phyloP scores from a whole-genome alignment of 2,329 filamentous ascomycete species.

The Calonectria multiphialidica region DNA sequence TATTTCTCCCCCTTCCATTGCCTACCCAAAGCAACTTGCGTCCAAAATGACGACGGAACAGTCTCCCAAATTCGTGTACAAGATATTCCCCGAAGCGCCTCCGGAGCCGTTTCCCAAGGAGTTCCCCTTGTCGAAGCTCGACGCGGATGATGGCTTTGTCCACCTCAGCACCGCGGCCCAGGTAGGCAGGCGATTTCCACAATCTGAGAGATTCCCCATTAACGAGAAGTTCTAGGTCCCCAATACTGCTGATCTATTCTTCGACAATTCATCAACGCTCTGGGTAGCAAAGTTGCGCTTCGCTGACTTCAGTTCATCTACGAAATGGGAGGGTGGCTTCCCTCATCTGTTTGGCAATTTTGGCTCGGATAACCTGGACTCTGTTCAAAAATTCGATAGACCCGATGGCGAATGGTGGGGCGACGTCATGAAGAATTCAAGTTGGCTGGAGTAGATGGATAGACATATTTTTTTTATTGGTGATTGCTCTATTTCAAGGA shows the following conservation, averaged over 20 bases:
- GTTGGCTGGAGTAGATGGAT: conserved; percentile 54
- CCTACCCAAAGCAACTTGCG: background rate
- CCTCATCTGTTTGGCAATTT: conserved; percentile 72
- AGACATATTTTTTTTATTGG: background rate
- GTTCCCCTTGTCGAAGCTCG: conserved; percentile 70
- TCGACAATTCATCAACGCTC: conserved; percentile 52
- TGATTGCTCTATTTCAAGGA: background rate
- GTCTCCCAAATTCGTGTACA: conserved; percentile 66
- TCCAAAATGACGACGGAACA: conserved; percentile 46
- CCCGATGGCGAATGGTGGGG: conserved; percentile 60
- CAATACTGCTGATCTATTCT: conserved; percentile 59
- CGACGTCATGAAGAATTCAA: conserved; percentile 53
- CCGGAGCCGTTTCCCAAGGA: conserved; percentile 64
- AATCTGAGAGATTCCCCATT: background rate
- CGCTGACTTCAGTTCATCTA: conserved; percentile 53
- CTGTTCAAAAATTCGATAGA: conserved; percentile 59
- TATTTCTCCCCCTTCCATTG: background rate
- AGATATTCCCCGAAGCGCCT: conserved; percentile 68
- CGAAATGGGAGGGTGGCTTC: conserved; percentile 70
- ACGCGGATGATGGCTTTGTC: conserved; percentile 71
- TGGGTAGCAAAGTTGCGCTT: conserved; percentile 68
- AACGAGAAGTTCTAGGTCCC: conserved; percentile 52
- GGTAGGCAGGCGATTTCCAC: conserved; percentile 46
- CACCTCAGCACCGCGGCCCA: conserved; percentile 70
- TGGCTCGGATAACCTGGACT: conserved; percentile 63